Evolutionary conservation across 306 rosid species (phyloP), one percentile per base, ranked within the genome.

Genomic region (Luffa aegyptiaca): DNA sequence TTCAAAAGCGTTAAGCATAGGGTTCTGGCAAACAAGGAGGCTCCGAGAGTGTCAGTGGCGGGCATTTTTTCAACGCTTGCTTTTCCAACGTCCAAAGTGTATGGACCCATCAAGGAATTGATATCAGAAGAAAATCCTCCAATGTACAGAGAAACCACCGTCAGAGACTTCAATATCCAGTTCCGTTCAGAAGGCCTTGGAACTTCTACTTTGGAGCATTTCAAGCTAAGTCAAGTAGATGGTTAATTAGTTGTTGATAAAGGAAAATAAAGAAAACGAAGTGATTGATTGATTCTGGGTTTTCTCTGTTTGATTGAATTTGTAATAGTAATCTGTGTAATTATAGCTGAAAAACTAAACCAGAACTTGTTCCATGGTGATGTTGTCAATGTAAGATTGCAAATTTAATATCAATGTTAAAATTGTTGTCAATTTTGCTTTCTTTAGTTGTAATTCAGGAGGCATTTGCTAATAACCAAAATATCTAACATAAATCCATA

Each of bases 21-120:
- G 18, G 82, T 61, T 13, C 5, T 83, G 5, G 85, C 80, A 8
- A 83, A 83, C 41, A 56, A 10, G 10, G 58, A 16, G 2, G 70
- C 58, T 1, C 66, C 85, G n/a, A 79, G 82, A 63, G 56, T 79
- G 35, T 83, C 80, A 4, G 76, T 83, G n/a, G 82, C 80, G 5
- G 18, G 69, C 6, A 8, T 62, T 51, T 83, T 78, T 6, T 35
- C 63, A 9, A 62, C 82, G 18, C 2, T 12, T 3, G 0, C 8
- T 44, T 20, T 68, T 6, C 53, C 33, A 0, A 16, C 72, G 11
- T 46, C 65, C 1, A 69, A 56, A 58, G 8, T 69, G 14, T 82
- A 10, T 58, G 79, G 82, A 35, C 79, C 74, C 9, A 78, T 78
- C n/a, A 68, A 82, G 74, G 82, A 78, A 13, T 37, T 82, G 44